Conservation (phyloP, 352 stramenopile species). For the Globisporangium parvum region DNA sequence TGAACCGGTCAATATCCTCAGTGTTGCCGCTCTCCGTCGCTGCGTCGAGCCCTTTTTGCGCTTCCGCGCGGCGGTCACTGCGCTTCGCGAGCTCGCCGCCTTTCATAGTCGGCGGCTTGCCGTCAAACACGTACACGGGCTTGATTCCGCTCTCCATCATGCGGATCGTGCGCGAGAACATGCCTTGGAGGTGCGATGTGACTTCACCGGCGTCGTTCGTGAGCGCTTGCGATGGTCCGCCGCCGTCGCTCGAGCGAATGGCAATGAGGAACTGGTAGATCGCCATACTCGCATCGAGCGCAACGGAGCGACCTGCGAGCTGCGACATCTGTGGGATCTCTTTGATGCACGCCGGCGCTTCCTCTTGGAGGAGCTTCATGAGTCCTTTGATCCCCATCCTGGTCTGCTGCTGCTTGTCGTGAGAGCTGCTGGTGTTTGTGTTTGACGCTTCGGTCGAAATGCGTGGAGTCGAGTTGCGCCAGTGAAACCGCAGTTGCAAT, state of each 20-base stretch:
- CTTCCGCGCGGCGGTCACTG: slow-evolving; percentile 81
- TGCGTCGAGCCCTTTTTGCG: slow-evolving; percentile 81
- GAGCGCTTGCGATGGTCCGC: slow-evolving; percentile 87
- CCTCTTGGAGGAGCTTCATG: slow-evolving; percentile 97
- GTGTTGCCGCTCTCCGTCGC: slow-evolving; percentile 82
- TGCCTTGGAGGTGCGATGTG: slow-evolving; percentile 89
- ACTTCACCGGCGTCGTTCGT: slow-evolving; percentile 98
- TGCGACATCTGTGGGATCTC: slow-evolving; percentile 93
- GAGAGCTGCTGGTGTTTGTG: background rate
- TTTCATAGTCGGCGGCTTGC: slow-evolving; percentile 98
- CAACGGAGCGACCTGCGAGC: slow-evolving; percentile 94
- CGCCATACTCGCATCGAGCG: slow-evolving; percentile 98
- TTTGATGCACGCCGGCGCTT: slow-evolving; percentile 94
- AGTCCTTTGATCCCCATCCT: slow-evolving; percentile 98
- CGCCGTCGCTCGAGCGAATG: slow-evolving; percentile 81
- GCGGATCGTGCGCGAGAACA: slow-evolving; percentile 99
- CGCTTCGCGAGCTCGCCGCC: slow-evolving; percentile 94
- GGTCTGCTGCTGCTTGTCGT: slow-evolving; percentile 1
- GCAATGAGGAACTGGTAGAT: slow-evolving; percentile 99
- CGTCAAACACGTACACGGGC: slow-evolving; percentile 99
- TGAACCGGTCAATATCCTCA: slow-evolving; percentile 93
- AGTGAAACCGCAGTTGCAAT: too few relatives aligned
- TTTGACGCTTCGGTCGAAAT: background rate
- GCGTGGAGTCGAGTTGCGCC: too few relatives aligned
- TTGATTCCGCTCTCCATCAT: slow-evolving; percentile 97